Evolutionary conservation across 495 filamentous ascomycete species (phyloP).

Genomic region (Aspergillus avenaceus): DNA sequence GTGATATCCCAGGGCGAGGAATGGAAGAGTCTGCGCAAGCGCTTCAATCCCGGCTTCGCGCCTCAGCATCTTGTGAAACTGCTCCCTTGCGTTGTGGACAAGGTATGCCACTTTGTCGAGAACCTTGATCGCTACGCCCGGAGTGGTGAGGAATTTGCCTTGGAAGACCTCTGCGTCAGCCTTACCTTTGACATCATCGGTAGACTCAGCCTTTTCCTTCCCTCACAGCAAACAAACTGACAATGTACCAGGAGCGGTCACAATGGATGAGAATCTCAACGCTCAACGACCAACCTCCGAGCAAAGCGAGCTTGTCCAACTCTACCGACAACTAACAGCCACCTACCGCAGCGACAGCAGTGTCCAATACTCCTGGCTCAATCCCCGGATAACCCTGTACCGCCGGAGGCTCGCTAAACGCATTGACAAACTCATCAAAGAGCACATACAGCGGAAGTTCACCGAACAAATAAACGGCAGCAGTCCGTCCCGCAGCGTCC

Average conservation of each 20-base stretch:
- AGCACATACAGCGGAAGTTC: constrained; percentile 4
- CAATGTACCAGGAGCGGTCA: constrained; percentile 8
- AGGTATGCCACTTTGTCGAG: constrained; percentile 25
- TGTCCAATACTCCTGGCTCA: background rate
- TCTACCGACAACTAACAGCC: constrained; percentile 3
- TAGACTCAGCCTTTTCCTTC: background rate
- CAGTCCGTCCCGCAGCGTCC: background rate
- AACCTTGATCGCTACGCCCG: constrained; percentile 22
- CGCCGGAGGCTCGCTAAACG: background rate
- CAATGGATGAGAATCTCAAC: constrained; percentile 3
- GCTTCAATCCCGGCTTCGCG: constrained; percentile 38
- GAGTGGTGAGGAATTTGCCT: constrained; percentile 16
- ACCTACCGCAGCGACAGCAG: background rate
- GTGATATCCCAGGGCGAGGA: constrained; percentile 12
- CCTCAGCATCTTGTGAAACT: constrained; percentile 31
- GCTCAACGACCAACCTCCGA: background rate
- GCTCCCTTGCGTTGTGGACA: constrained; percentile 32
- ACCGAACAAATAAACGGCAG: background rate
- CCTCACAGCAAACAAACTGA: background rate
- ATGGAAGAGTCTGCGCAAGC: constrained; percentile 35
- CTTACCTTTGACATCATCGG: constrained; percentile 29
- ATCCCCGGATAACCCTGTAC: background rate
- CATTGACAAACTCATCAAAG: background rate
- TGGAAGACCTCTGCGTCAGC: constrained; percentile 13
- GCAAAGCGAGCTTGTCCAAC: background rate